phyloP scores from a whole-genome alignment of 257 asterid species.

The Lycium barbarum region DNA sequence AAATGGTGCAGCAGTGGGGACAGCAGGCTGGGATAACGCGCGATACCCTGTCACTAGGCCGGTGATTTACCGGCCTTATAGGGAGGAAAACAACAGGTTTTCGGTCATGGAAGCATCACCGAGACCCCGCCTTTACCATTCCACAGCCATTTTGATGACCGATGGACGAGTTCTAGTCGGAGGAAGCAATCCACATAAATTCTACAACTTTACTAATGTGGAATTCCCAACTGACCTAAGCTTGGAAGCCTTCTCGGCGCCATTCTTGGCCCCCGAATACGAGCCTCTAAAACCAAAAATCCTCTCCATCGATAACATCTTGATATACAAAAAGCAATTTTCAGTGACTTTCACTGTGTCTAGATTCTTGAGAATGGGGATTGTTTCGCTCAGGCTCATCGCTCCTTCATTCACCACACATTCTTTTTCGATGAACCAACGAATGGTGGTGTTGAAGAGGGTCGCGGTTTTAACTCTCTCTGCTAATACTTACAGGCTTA shows the following conservation, averaged over 20 bases:
- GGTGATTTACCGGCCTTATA: slow-evolving; percentile 49
- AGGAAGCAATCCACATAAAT: slow-evolving; percentile 69
- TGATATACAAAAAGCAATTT: slow-evolving; percentile 42
- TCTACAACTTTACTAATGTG: slow-evolving; percentile 59
- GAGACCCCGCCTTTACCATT: slow-evolving; percentile 72
- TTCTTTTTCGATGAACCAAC: slow-evolving; percentile 70
- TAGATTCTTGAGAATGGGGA: slow-evolving; percentile 25
- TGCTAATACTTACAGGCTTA: slow-evolving; percentile 18
- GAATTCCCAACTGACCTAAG: slow-evolving; percentile 69
- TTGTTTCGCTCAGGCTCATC: slow-evolving; percentile 50
- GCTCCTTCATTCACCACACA: slow-evolving; percentile 73
- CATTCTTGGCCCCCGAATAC: slow-evolving; percentile 48
- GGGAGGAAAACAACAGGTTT: slow-evolving; percentile 32
- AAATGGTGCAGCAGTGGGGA: slow-evolving; percentile 68
- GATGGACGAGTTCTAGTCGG: slow-evolving; percentile 69
- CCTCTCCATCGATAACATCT: slow-evolving; percentile 19
- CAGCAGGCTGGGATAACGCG: slow-evolving; percentile 68
- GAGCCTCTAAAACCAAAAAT: slow-evolving; percentile 50
- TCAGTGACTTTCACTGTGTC: slow-evolving; percentile 42
- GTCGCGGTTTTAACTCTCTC: slow-evolving; percentile 33
- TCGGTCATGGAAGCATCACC: slow-evolving; percentile 41
- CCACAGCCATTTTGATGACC: slow-evolving; percentile 56
- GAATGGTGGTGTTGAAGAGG: slow-evolving; percentile 63
- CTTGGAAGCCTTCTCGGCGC: slow-evolving; percentile 70
- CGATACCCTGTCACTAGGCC: slow-evolving; percentile 57